Conservation (phyloP, 345 rosid genomes). For the Physaria fendleri region DNA sequence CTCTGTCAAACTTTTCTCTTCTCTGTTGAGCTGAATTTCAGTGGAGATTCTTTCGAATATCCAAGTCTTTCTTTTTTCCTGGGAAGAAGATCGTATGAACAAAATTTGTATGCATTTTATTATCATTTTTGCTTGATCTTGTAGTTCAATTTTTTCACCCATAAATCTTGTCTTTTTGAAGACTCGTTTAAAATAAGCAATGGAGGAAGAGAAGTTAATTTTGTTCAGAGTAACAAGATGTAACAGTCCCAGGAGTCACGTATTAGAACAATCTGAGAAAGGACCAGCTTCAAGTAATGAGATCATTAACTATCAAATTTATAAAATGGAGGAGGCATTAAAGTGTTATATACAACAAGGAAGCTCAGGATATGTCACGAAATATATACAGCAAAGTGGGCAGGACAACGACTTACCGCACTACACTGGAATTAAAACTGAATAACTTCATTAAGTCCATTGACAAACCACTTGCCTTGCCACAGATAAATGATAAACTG, state of each 20-base stretch:
- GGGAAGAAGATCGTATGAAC: conserved; percentile 18
- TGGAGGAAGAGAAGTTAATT: not conserved
- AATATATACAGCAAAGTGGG: conserved; percentile 1
- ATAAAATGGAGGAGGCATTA: not conserved
- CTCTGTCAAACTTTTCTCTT: too few relatives aligned
- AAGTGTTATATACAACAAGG: not conserved
- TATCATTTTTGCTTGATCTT: not conserved
- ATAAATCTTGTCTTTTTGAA: not conserved
- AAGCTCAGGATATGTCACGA: not conserved
- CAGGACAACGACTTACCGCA: conserved; percentile 45
- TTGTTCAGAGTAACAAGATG: conserved; percentile 3
- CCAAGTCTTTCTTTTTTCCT: conserved; percentile 98
- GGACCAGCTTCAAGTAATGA: too few relatives aligned
- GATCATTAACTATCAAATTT: too few relatives aligned
- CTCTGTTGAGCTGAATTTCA: too few relatives aligned
- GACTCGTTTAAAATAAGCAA: not conserved
- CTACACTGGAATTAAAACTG: conserved; percentile 70
- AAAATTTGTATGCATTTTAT: too few relatives aligned
- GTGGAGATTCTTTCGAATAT: too few relatives aligned
- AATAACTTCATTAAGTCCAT: conserved; percentile 86
- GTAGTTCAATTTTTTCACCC: not conserved
- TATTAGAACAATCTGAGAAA: not conserved
- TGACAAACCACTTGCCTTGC: conserved; percentile 71
- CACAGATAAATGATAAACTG: conserved; percentile 25
- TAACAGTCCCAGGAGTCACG: not conserved